phyloP scores from a whole-genome alignment of 2,329 filamentous ascomycete species.

The Pseudopyrenochaeta lycopersici region DNA sequence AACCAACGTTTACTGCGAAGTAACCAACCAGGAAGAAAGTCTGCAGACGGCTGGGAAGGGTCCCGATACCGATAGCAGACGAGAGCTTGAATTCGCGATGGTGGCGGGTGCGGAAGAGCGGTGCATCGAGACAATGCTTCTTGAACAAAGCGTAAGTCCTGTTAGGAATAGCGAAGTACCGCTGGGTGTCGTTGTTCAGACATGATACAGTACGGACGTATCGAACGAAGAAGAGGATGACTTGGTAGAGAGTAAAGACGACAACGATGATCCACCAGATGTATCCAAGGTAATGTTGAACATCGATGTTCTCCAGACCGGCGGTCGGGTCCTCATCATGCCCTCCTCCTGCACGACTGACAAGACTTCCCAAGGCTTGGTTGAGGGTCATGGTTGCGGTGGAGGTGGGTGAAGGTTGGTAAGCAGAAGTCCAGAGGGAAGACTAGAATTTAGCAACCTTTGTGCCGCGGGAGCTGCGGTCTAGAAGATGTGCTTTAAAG shows the following conservation, averaged over 20 bases:
- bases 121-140: constrained; percentile 57
- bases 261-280: constrained; percentile 69
- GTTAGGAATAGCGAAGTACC: constrained; percentile 77
- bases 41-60: constrained; percentile 59
- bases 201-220: constrained; percentile 79
- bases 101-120: constrained; percentile 58
- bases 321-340: constrained; percentile 36
- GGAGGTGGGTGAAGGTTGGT: constrained; percentile 22
- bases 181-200: constrained; percentile 80
- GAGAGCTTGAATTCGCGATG: constrained; percentile 63
- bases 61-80: constrained; percentile 58
- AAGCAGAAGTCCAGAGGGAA: constrained; percentile 20
- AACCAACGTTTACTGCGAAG: constrained; percentile 58
- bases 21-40: constrained; percentile 58
- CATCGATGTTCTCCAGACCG: constrained; percentile 43
- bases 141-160: constrained; percentile 54
- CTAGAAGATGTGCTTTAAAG: constrained; percentile 33
- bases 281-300: constrained; percentile 48
- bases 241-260: constrained; percentile 73
- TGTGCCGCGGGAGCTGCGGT: constrained; percentile 21
- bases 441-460: constrained; percentile 22
- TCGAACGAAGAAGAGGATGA: constrained; percentile 66
- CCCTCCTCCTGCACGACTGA: constrained; percentile 35
- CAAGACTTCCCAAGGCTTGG: constrained; percentile 23
- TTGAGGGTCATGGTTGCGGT: constrained; percentile 33